A percentile compares a stretch with the other conserved stretches of the same genome.
Evolutionary conservation across 139 green algal species (phyloP).

Genomic region (Limnomonas spitsbergensis): DNA sequence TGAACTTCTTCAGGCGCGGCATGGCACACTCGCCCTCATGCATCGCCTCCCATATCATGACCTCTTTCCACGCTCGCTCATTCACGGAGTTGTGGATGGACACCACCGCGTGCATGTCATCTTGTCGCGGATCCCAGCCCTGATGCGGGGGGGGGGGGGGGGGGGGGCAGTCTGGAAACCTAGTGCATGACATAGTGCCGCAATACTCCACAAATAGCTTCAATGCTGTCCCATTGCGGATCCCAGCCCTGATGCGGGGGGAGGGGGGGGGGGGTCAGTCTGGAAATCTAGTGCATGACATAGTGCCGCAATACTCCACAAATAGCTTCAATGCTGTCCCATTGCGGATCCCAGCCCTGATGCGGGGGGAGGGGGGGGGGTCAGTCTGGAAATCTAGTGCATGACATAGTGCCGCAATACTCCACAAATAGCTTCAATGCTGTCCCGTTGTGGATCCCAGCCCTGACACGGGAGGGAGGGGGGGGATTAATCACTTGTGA

Average conservation of each 20-base stretch:
- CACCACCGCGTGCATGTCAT: constrained; percentile 86
- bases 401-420: background rate
- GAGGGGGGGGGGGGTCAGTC: background rate
- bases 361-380: background rate
- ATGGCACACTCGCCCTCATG: constrained; percentile 55
- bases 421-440: constrained; percentile 61
- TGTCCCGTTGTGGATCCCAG: constrained; percentile 67
- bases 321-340: constrained; percentile 69
- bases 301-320: background rate
- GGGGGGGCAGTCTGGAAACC: background rate
- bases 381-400: background rate
- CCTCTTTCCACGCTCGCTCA: constrained; percentile 84
- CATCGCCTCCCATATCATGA: constrained; percentile 76
- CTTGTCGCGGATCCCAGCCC: constrained; percentile 72
- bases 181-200: background rate
- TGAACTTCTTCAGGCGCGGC: constrained; percentile 71
- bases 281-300: background rate
- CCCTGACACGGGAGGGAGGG: constrained; percentile 53
- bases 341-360: constrained; percentile 74
- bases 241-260: constrained; percentile 66
- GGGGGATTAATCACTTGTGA: background rate
- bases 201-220: constrained; percentile 4
- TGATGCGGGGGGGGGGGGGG: constrained; percentile 32
- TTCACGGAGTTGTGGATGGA: constrained; percentile 95
- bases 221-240: constrained; percentile 75